Evolutionary conservation across 169 alveolate species (phyloP), one percentile per base, ranked within the genome.

Genomic region (Eimeria maxima): DNA sequence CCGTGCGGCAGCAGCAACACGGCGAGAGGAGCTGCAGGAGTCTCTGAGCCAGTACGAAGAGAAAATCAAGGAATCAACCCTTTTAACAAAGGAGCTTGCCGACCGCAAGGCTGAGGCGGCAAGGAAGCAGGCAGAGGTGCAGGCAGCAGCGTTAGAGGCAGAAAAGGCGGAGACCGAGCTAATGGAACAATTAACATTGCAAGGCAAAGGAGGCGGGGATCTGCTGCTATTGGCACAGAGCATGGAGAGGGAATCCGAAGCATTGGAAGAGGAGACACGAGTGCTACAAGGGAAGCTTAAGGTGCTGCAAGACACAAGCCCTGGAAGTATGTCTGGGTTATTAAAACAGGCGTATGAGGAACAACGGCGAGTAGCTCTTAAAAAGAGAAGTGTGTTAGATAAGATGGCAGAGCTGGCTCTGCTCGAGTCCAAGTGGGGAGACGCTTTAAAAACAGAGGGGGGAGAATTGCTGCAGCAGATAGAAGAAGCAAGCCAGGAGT

Each of bases 111-210:
- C 86, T 60, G 83, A 60, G 86, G 90, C 73, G 42, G n/a, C 73
- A 27, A 24, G 86, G 69, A 92, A 27, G 11, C 73, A n/a, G 86
- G 81, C 81, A 5, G 88, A 69, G 13, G 74, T 27, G 57, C 81
- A 92, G 0, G 47, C 65, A 6, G 45, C 96, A 71, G 92, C 74
- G 7, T 24, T 65, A 11, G 67, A 57, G 22, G 80, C 60, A 86
- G 42, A 86, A n/a, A 55, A 29, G 16, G 60, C 44, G 4, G 44
- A 57, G 44, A 63, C n/a, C 8, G 55, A n/a, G 7, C 42, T 44
- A 22, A 13, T 44, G 20, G 90, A 80, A 22, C 67, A 80, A 16
- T 8, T 42, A 5, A 45, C 4, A 18, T 4, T 24, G n/a, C 74
- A 65, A 16, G 74, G 74, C 6, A 65, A 24, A 16, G 74, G 74